phyloP scores from a whole-genome alignment of 495 filamentous ascomycete species.

The Penicillium nucicola region DNA sequence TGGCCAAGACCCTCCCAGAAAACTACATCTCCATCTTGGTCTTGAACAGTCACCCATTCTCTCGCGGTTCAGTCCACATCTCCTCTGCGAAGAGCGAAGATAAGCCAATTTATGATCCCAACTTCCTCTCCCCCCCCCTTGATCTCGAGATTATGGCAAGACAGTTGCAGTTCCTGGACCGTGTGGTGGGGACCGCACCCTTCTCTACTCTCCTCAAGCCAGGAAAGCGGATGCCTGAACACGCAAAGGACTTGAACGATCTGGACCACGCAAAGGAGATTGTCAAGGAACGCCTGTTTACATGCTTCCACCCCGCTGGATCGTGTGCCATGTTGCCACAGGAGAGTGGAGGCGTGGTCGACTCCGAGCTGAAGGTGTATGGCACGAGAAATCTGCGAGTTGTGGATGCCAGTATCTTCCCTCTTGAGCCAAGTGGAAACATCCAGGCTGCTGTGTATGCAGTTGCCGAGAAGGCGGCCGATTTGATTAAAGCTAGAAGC shows the following conservation, averaged over 20 bases:
- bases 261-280: constrained; percentile 19
- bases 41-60: constrained; percentile 16
- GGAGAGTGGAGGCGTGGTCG: constrained; percentile 44
- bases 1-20: constrained; percentile 9
- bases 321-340: constrained; percentile 45
- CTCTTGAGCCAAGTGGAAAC: constrained; percentile 45
- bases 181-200: constrained; percentile 2
- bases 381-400: constrained; percentile 47
- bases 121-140: constrained; percentile 20
- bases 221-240: constrained; percentile 8
- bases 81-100: constrained; percentile 4
- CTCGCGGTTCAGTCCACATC: constrained; percentile 13
- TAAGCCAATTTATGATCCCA: constrained; percentile 11
- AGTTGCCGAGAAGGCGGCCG: constrained; percentile 53
- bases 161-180: constrained; percentile 16
- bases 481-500: constrained; percentile 38
- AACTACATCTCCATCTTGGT: constrained; percentile 14
- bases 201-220: constrained; percentile 11
- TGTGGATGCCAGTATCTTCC: constrained; percentile 55
- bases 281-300: constrained; percentile 15
- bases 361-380: constrained; percentile 40
- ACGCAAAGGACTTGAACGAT: constrained; percentile 5
- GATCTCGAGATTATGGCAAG: constrained; percentile 44
- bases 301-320: constrained; percentile 20
- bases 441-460: constrained; percentile 52